Evolutionary conservation across 2,329 filamentous ascomycete species (phyloP), one percentile per base, ranked within the genome.

Genomic region (Daldinia eschscholtzii): DNA sequence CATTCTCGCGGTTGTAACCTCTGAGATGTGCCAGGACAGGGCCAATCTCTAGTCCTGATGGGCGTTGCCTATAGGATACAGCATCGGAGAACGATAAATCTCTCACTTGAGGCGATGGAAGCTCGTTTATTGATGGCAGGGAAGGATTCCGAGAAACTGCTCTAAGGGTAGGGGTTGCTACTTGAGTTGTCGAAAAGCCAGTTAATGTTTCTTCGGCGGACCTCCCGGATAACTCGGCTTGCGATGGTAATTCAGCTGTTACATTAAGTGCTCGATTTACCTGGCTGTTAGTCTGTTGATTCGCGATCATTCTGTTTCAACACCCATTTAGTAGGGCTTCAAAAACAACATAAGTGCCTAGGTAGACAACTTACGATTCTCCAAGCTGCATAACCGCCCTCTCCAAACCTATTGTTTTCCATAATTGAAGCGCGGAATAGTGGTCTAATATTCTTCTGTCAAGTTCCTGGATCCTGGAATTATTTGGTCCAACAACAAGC

Each of bases 371-470:
- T 63, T 55, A 70, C 66, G 59, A 66, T 48, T 60, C 55, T 46
- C 53, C 35, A 46, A 65, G 46, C 37, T 66, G 37, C 52, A 48
- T 20, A 65, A 39, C n/a, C n/a, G 57, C 52, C 53, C 50, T 57
- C 56, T 44, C 53, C 61, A 44, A n/a, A 15, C 42, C 30, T 20
- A 53, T 30, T 46, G 53, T 58, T 44, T 61, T 62, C 68, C 70
- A 72, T 30, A 67, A 61, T n/a, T 68, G 57, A 41, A 75, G 64
- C 26, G 73, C 71, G 3, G 46, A 26, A 37, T 70, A 70, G 55
- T 73, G 73, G 20, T 62, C 61, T 48, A 68, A 64, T 57, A 75
- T 72, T 60, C 64, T 72, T 57, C 33, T 73, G 48, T 73, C 70
- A 10, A 75, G 70, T 9, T 72, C 70, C 30, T 73, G 70, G 33